phyloP scores from a whole-genome alignment of 441 rosid genomes.

The Mallotus repandus region DNA sequence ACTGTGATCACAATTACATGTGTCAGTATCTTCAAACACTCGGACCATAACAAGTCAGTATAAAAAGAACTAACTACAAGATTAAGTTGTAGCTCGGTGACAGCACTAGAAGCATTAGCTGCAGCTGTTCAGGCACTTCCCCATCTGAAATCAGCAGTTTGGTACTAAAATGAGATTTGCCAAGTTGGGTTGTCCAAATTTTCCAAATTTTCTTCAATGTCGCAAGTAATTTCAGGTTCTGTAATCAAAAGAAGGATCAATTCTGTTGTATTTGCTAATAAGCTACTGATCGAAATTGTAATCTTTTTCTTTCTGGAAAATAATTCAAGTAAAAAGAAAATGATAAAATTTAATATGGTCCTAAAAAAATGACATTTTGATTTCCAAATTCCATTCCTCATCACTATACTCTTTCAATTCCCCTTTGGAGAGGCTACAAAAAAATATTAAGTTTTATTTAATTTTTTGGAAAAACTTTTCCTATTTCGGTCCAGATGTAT shows the following conservation, averaged over 20 bases:
- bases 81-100: not conserved
- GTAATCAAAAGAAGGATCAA: slow-evolving; percentile 7
- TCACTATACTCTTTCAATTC: too few species aligned
- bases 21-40: not conserved
- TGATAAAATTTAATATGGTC: too few species aligned
- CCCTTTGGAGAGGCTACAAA: too few species aligned
- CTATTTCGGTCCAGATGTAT: too few species aligned
- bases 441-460: too few species aligned
- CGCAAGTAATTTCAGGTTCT: not conserved
- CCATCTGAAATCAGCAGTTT: too few species aligned
- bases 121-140: too few species aligned
- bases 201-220: not conserved
- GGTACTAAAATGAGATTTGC: not conserved
- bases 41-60: not conserved
- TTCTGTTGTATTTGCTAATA: slow-evolving; percentile 3
- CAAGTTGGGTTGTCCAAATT: not conserved
- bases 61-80: slow-evolving; percentile 12
- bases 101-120: not conserved
- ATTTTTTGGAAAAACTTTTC: too few species aligned
- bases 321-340: not conserved
- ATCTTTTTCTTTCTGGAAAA: not conserved
- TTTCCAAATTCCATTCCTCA: not conserved
- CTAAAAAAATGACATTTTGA: not conserved
- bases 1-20: slow-evolving; percentile 26
- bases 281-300: not conserved